phyloP scores from a whole-genome alignment of 257 asterid species.

The Dorcoceras hygrometricum region DNA sequence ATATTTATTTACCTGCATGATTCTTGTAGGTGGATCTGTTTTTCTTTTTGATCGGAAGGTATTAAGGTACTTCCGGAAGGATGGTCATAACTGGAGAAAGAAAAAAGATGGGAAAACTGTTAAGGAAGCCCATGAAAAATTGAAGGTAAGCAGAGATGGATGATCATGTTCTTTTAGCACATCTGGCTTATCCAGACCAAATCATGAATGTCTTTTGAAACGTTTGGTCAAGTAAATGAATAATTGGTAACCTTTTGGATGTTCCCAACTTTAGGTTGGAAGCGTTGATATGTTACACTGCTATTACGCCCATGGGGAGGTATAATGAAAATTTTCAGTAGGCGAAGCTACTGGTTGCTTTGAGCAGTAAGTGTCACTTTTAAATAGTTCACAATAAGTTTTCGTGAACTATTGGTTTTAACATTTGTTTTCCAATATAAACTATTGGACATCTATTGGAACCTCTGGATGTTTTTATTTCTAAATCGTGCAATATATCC shows the following conservation, averaged over 20 bases:
- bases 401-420: slow-evolving; percentile 8
- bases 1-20: slow-evolving; percentile 25
- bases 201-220: not conserved
- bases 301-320: slow-evolving; percentile 99
- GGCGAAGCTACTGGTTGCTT: slow-evolving; percentile 99
- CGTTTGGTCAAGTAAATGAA: not conserved
- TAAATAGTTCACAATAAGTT: slow-evolving; percentile 8
- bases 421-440: slow-evolving; percentile 5
- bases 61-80: slow-evolving; percentile 89
- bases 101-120: slow-evolving; percentile 96
- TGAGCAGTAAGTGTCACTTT: slow-evolving; percentile 68
- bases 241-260: slow-evolving; percentile 2
- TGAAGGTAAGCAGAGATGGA: slow-evolving; percentile 60
- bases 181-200: not conserved
- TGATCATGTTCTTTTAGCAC: not conserved
- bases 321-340: slow-evolving; percentile 84
- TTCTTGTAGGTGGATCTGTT: slow-evolving; percentile 83
- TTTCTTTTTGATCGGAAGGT: slow-evolving; percentile 93
- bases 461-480: not conserved
- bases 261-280: slow-evolving; percentile 64
- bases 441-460: slow-evolving; percentile 9
- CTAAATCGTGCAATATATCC: not conserved
- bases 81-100: slow-evolving; percentile 96
- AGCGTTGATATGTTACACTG: slow-evolving; percentile 95
- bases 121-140: slow-evolving; percentile 96